Evolutionary conservation across 805 yeast species (phyloP), one percentile per base, ranked within the genome.

Genomic region (Nakazawaea siamensis): DNA sequence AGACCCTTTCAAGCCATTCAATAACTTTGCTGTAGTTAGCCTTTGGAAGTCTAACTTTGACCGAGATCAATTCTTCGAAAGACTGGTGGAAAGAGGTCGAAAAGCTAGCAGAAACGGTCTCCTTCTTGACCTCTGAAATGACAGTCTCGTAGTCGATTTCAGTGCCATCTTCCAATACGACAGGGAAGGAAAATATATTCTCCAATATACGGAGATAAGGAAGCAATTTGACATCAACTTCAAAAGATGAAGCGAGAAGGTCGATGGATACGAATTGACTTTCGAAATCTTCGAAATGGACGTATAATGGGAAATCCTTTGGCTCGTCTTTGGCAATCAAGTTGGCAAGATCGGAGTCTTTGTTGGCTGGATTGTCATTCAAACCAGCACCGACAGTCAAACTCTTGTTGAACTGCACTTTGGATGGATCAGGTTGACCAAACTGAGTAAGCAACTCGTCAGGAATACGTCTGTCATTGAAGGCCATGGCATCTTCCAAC

Each of bases 401-500:
- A 0, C 95, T 79, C 18, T 70, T 47, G 42, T 86, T 83, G 48
- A 92, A 86, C 5, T 68, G 58, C 32, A 92, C 85, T 30, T 69
- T 70, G 1, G 80, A 62, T 0, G 92, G 87, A 49, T 86, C 84
- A 4, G 94, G 88, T 17, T 71, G 68, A 3, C 72, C 71, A 55
- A 86, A 87, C 18, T 65, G 50, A 3, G 68, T 60, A 14, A 90
- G 53, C 5, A 87, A 58, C 1, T 66, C 67, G 9, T 71, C 68
- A 1, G 97, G 97, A 42, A 92, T 81, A 16, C 82, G 80, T n/a
- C 49, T 59, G 50, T 85, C 82, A 54, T 90, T 90, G 31, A 63
- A 66, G 2, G 52, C 62, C 46, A 75, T 78, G 0, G 97, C 97
- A 0, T 50, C 41, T 18, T 76, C 66, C 27, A 92, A 60, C 33